Conservation (phyloP, 2,329 filamentous ascomycete genomes). For the Gaeumannomyces tritici region DNA sequence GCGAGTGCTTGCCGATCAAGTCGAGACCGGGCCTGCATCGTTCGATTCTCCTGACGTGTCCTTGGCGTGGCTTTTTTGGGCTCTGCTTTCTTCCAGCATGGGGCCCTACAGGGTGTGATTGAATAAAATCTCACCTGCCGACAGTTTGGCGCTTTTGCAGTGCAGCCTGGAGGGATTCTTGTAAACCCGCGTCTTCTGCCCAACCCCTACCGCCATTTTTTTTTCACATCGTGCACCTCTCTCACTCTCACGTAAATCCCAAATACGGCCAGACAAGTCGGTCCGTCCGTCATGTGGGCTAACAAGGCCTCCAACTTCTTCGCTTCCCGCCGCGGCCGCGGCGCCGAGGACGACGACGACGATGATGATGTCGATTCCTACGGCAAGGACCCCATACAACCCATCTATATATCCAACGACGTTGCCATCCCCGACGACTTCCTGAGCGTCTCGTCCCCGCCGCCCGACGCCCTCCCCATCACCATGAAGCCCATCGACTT, state of each 20-base stretch:
- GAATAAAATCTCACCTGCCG: not conserved
- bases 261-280: no score
- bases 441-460: conserved; percentile 20
- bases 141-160: not conserved
- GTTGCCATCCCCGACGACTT: conserved; percentile 34
- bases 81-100: not conserved
- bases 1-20: not conserved
- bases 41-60: not conserved
- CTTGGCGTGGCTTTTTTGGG: not conserved
- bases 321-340: no score
- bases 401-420: conserved; percentile 17
- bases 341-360: not conserved
- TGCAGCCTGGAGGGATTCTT: no score
- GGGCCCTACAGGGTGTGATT: not conserved
- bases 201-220: no score
- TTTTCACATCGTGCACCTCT: no score
- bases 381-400: not conserved
- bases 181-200: not conserved
- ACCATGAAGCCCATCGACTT: conserved; percentile 45
- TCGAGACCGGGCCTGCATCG: not conserved
- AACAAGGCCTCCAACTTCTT: not conserved
- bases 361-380: not conserved
- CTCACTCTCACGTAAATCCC: not conserved
- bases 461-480: conserved; percentile 32
- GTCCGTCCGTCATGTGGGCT: no score